Conservation (phyloP, 306 rosid species). For the Cucurbita maxima region DNA sequence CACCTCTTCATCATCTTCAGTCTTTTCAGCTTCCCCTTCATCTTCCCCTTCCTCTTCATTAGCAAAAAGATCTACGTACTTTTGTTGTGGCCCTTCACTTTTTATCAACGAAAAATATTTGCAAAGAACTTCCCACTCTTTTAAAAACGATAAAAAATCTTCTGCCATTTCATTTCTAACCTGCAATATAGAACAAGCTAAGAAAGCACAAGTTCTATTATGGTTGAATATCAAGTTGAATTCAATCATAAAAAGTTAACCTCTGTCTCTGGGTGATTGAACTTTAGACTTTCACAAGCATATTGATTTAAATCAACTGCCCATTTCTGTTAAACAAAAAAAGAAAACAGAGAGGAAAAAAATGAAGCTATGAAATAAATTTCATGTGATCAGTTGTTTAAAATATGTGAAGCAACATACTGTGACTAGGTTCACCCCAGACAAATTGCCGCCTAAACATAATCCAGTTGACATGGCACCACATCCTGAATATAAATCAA, state of each 20-base stretch:
- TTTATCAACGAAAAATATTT: conserved; percentile 22
- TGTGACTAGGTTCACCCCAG: conserved; percentile 52
- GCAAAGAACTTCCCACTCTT: conserved; percentile 59
- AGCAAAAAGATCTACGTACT: conserved; percentile 18
- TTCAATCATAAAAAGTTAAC: conserved; percentile 10
- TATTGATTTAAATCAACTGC: conserved; percentile 53
- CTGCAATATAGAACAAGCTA: conserved; percentile 12
- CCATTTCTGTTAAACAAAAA: conserved; percentile 41
- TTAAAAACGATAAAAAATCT: conserved; percentile 37
- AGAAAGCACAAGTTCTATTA: neutral
- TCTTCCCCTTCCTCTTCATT: conserved; percentile 10
- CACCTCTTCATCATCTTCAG: conserved; percentile 17
- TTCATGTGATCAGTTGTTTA: neutral
- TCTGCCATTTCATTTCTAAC: conserved; percentile 75
- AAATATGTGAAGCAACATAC: conserved; percentile 21
- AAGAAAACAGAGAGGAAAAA: neutral
- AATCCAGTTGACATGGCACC: conserved; percentile 94
- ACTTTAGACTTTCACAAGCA: conserved; percentile 49
- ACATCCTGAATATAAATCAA: conserved; percentile 75
- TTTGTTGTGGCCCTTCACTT: conserved; percentile 21
- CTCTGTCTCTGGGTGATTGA: conserved; percentile 68
- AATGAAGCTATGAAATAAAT: neutral
- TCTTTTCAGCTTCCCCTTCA: conserved; percentile 4
- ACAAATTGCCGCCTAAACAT: conserved; percentile 49
- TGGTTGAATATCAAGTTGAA: neutral